Base-by-base conservation (phyloP, 768 basidiomycete genomes). In the Coprinopsis sp. region DNA sequence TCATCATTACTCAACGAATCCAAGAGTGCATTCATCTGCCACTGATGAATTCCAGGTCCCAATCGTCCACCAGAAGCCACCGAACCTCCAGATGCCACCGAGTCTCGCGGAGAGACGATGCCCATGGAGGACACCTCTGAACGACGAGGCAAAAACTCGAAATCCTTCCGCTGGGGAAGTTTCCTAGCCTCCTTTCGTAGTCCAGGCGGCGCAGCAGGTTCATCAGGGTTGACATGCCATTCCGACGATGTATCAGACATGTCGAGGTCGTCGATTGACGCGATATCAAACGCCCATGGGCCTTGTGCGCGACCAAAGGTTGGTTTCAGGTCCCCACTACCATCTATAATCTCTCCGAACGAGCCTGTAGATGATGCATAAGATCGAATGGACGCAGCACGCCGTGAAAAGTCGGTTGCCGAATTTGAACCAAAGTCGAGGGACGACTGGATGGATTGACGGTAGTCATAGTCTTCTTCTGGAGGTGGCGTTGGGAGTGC, bases 91-190 rank as follows among this genome's bases (percentile, higher is more conserved):
- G 77, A 84, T 19, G 68, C 71, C 44, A 81, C 62, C 2, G 83
- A 85, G 30, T 77, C 77, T 30, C 77, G 78, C 8, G 37, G 11
- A 8, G 80, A 79, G 24, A 75, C 71, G 36, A 87, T 77, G 4
- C 84, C 85, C 78, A 90, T 81, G 25, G 90, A 92, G 1, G 87
- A 90, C 21, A 87, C 85, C 34, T 80, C 76, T 5, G 84, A 81
- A n/a, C 80, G 69, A 5, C 81, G 73, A 23, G 51, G 47, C 12
- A 89, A 77, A 53, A 91, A 89, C 61, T 90, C 86, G 50, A 91
- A 89, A 49, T 91, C 87, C 19, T 85, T 79, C 4, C 88, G 78
- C 36, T 80, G 70, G 0, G 90, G 90, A 19, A 91, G 66, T 52
- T 79, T 79, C 21, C 81, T 74, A 6, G 71, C 67, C 1, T 65